phyloP scores from a whole-genome alignment of 805 yeast genomes.

The Suhomyces prunicola region DNA sequence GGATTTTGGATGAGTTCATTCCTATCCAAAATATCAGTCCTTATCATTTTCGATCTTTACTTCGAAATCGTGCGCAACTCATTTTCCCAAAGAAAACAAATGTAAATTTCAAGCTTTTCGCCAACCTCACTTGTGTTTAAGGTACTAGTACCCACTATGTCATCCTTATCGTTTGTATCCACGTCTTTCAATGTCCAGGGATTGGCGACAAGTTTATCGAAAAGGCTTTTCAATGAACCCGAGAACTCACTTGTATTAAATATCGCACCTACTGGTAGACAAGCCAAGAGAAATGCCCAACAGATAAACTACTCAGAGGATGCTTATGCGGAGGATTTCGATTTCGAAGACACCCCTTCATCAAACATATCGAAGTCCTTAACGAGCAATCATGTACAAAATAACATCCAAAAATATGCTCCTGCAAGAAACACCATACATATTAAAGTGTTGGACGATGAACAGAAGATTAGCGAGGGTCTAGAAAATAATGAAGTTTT shows the following conservation, averaged over 20 bases:
- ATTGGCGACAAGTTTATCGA: conserved; percentile 66
- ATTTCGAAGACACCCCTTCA: conserved; percentile 22
- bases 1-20: conserved; percentile 22
- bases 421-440: conserved; percentile 24
- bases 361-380: conserved; percentile 10
- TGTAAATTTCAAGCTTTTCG: background rate
- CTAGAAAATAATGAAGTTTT: conserved; percentile 42
- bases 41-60: background rate
- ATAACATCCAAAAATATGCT: conserved; percentile 27
- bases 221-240: conserved; percentile 63
- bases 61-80: background rate
- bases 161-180: conserved; percentile 15
- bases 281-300: conserved; percentile 67
- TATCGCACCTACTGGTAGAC: conserved; percentile 72
- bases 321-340: conserved; percentile 24
- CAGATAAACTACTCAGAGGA: conserved; percentile 69
- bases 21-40: background rate
- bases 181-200: conserved; percentile 64
- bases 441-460: conserved; percentile 22
- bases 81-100: background rate
- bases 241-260: conserved; percentile 66
- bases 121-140: background rate
- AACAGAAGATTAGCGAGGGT: conserved; percentile 16
- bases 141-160: conserved; percentile 6
- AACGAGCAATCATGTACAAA: conserved; percentile 34